Percentiles rank a stretch among this genome's conserved stretches.
Conservation (phyloP, 2,329 filamentous ascomycete species). For the Emmonsia crescens region DNA sequence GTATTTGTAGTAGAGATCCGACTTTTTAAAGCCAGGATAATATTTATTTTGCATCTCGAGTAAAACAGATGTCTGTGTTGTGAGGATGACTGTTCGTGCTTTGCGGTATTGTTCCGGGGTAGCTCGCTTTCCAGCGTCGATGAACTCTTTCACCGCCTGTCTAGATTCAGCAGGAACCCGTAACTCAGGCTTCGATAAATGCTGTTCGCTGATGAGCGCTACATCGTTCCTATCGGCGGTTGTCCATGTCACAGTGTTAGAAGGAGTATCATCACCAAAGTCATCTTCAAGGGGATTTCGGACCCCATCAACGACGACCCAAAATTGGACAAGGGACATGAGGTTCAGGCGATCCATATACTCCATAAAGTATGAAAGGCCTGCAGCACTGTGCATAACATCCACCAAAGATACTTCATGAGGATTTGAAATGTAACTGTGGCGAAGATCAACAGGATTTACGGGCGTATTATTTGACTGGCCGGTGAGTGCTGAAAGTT, state of each 20-base stretch:
- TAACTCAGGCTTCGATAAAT: slow-evolving; percentile 71
- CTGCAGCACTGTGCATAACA: slow-evolving; percentile 79
- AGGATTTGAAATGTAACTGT: slow-evolving; percentile 46
- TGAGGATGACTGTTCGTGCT: slow-evolving; percentile 70
- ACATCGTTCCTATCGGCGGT: slow-evolving; percentile 79
- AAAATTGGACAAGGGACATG: slow-evolving; percentile 91
- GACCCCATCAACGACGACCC: slow-evolving; percentile 94
- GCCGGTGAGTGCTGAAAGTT: slow-evolving; percentile 59
- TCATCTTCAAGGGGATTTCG: slow-evolving; percentile 87
- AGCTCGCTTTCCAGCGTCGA: slow-evolving; percentile 65
- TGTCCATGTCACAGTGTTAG: slow-evolving; percentile 59
- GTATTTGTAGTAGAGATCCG: slow-evolving; percentile 93
- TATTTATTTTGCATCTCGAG: slow-evolving; percentile 73
- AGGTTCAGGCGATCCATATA: slow-evolving; percentile 89
- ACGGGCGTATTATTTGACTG: slow-evolving; percentile 23
- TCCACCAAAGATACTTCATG: slow-evolving; percentile 71
- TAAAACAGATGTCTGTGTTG: slow-evolving; percentile 69
- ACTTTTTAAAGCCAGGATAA: slow-evolving; percentile 79
- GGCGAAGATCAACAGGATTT: slow-evolving; percentile 19
- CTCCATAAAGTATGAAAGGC: slow-evolving; percentile 98
- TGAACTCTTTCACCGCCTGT: slow-evolving; percentile 61
- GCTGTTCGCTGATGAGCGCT: slow-evolving; percentile 82
- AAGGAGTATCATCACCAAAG: slow-evolving; percentile 58
- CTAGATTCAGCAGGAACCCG: slow-evolving; percentile 62
- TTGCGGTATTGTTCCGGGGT: slow-evolving; percentile 71